Evolutionary conservation across 1,139 yeast species (phyloP).

Genomic region (Kazachstania sp.): DNA sequence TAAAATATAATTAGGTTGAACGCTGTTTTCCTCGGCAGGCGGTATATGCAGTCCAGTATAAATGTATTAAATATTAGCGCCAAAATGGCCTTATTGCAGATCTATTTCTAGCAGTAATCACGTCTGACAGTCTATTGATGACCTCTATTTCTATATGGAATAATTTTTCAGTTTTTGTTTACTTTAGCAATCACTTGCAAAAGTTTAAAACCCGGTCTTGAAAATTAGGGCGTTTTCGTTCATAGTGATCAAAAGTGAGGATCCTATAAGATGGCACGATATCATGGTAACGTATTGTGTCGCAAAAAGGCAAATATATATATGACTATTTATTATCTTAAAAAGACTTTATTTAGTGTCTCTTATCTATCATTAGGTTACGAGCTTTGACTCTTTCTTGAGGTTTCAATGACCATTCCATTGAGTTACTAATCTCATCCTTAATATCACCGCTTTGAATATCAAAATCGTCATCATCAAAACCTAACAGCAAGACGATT

Average conservation of each 20-base stretch:
- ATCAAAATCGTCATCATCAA: constrained; percentile 71
- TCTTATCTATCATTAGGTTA: constrained; percentile 40
- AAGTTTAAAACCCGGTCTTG: not conserved
- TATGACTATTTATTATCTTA: not conserved
- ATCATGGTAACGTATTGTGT: not conserved
- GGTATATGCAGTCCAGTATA: too few species aligned
- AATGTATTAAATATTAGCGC: not conserved
- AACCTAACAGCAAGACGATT: constrained; percentile 67
- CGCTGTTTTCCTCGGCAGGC: too few species aligned
- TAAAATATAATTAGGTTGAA: too few species aligned
- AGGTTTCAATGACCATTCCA: constrained; percentile 76
- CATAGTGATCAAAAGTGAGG: not conserved
- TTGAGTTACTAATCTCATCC: constrained; percentile 38
- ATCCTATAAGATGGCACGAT: not conserved
- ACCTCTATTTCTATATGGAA: not conserved
- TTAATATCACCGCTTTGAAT: constrained; percentile 32
- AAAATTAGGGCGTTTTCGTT: not conserved
- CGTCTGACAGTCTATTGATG: not conserved
- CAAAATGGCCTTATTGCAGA: not conserved
- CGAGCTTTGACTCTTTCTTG: constrained; percentile 59
- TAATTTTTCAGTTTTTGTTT: constrained; percentile 2
- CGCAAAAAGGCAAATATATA: not conserved
- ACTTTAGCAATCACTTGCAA: not conserved
- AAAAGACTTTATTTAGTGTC: constrained; percentile 9
- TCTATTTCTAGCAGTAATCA: not conserved